Evolutionary conservation across 192 early-diverging fungal species (phyloP), one percentile per base, ranked within the genome.

Genomic region (Chytriomyces confervae): DNA sequence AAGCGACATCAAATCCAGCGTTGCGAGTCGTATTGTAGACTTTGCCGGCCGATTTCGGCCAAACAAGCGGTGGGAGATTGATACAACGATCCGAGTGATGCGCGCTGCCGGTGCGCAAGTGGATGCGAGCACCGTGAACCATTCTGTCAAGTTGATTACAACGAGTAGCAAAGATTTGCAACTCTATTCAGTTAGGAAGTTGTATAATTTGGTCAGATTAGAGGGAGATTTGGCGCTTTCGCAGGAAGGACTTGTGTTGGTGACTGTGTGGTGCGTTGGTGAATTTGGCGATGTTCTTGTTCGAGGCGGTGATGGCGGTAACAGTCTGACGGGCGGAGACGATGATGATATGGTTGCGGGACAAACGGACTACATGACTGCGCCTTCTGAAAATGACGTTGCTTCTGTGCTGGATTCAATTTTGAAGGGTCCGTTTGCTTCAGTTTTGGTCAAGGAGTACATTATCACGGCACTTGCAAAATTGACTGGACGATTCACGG

Each of bases 21-120:
- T 97, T 87, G 95, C 95, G 5, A 90, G 91, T 64, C 92, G 96
- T 61, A 94, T 99, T 65, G 92, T 92, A 48, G 91, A 96, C 5
- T 95, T 95, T 62, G 96, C 97, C n/a, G 94, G 94, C 27, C 86
- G 92, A 79, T 98, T 94, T 80, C 92, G 95, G 53, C 96, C 97
- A 27, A 96, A 95, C 79, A 93, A 93, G 71, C 93, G 95, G 50
- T 99, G 98, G 98, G 96, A 98, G 77, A 89, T 98, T 66, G 98
- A 99, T 77, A 98, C 95, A 3, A 91, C 98, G 62, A 84, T 94
- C 75, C 92, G 97, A 7, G 95, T 98, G 47, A 84, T 98, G 57
- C 76, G 86, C 7, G 88, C 90, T 24, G 85, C 88, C 18, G 89
- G 89, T 11, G 80, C 82, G 44, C 89, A 66, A 62, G 89, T 90